Evolutionary conservation across 495 filamentous ascomycete species (phyloP).

Genomic region (Amniculicola lignicola): DNA sequence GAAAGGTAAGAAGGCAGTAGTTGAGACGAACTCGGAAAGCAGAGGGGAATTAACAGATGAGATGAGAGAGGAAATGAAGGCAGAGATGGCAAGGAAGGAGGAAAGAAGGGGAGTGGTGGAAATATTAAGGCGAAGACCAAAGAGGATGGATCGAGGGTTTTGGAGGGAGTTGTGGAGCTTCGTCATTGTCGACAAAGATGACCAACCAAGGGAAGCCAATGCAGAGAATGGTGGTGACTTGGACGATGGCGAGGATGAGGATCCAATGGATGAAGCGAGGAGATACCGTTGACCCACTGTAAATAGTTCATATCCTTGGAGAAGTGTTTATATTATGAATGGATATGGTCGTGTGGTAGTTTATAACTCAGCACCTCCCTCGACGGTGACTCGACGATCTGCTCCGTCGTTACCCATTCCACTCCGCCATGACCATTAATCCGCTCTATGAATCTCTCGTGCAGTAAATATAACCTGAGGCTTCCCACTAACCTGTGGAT

Average conservation of each 20-base stretch:
- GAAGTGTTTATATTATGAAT: too few species aligned
- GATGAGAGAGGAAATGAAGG: background rate
- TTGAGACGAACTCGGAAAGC: background rate
- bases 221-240: too few species aligned
- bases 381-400: slow-evolving; percentile 54
- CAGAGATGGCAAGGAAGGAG: background rate
- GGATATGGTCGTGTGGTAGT: background rate
- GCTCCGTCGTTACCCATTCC: slow-evolving; percentile 70
- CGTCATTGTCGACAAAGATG: too few species aligned
- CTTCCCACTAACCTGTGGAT: slow-evolving; percentile 65
- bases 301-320: too few species aligned
- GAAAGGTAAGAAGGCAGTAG: background rate
- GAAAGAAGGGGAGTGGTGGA: background rate
- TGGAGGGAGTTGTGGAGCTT: slow-evolving; percentile 16
- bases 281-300: too few species aligned
- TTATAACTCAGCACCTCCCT: slow-evolving; percentile 31
- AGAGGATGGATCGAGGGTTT: slow-evolving; percentile 3
- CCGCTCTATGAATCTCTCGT: slow-evolving; percentile 65
- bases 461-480: slow-evolving; percentile 65
- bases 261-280: too few species aligned
- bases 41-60: background rate
- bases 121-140: background rate
- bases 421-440: slow-evolving; percentile 72
- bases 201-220: too few species aligned
- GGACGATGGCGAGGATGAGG: too few species aligned